Evolutionary conservation across 2,329 filamentous ascomycete genomes (phyloP), one percentile per base, ranked within the genome.

Genomic region (Penicillium sp.): DNA sequence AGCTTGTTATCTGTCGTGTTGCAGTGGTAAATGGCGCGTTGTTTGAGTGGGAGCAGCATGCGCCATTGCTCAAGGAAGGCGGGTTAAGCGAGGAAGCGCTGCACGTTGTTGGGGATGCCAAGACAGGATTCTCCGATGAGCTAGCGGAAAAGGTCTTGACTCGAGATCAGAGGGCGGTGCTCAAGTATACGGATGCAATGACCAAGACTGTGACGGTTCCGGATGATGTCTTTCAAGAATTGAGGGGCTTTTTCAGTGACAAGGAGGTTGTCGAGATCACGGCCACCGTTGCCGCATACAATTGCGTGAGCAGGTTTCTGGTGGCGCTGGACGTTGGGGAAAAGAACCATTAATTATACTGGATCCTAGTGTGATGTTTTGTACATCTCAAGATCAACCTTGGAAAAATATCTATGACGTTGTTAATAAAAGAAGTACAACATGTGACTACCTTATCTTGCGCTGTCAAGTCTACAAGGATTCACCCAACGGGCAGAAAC

Each of bases 1-100:
- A 95, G 74, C 76, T 91, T 15, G 85, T 87, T 57, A 91, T 95
- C 60, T 89, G 83, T 62, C 81, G 89, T 42, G 87, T 95, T 12
- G 89, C 89, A 10, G 83, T 86, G 13, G 79, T 89, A 61, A 95
- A 95, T 70, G 71, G 78, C 15, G 89, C 89, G 1, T 89, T 86
- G 83, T 95, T 90, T 69, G 89, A 95, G 69, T 95, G 88, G 89
- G 80, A 74, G 31, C 81, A 88, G 47, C 89, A 95, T 66, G 84
- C 83, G 13, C 88, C 88, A 1, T 73, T 92, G n/a, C 75, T 92
- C 12, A 78, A 79, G 4, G 73, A 76, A 7, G 72, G 72, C 0
- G 83, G 84, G 4, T 77, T 88, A 4, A 69, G 72, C 15, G 70
- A 76, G 28, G 75, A 72, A 29, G 72, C 70, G 15, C 52, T 77